Base-by-base conservation (phyloP, 2,329 filamentous ascomycete genomes). In the Fusarium solani-melongenae region DNA sequence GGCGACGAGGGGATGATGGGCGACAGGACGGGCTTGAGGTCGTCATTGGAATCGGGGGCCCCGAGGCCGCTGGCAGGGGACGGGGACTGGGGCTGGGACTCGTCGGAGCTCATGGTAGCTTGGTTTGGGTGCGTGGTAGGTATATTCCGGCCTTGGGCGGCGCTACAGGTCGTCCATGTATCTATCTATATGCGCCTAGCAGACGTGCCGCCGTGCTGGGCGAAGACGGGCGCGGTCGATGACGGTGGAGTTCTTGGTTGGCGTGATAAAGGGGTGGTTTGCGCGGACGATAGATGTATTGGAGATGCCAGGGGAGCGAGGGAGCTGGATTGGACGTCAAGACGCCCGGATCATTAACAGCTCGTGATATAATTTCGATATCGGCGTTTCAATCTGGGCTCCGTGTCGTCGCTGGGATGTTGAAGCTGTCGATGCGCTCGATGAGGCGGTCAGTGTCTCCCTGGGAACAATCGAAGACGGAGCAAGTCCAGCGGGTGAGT, bases 1-100 rank as follows among this genome's bases (percentile, higher is more conserved):
- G 81, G 79, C 31, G 79, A 77, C 36, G 70, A 70, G 31, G 82
- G 80, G 14, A 77, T 29, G 62, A 82, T 79, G 49, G 82, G 79
- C 53, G 81, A 81, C 17, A 82, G 74, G 31, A 80, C 69, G 24
- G 79, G 75, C 69, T 79, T 80, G 57, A 71, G 67, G 58, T 80
- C 77, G 12, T 77, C 70, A 70, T 62, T 66, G 55, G 67, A 64
- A 24, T 77, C 70, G 51, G 71, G 66, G 59, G 73, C 79, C 44
- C 77, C 66, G 60, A 75, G 74, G 65, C 73, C 67, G 62, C 53
- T 62, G 51, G 64, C 70, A 27, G n/a, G 44, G 36, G 41, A 46
- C 41, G 22, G 41, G 41, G 73, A 67, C 60, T 79, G 39, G 36
- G 38, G 11, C n/a, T 15, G 41, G 41, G 74, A 69, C 61, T 80